Conservation (phyloP, 371 early-diverging fungal species). For the Synchytrium microbalum region DNA sequence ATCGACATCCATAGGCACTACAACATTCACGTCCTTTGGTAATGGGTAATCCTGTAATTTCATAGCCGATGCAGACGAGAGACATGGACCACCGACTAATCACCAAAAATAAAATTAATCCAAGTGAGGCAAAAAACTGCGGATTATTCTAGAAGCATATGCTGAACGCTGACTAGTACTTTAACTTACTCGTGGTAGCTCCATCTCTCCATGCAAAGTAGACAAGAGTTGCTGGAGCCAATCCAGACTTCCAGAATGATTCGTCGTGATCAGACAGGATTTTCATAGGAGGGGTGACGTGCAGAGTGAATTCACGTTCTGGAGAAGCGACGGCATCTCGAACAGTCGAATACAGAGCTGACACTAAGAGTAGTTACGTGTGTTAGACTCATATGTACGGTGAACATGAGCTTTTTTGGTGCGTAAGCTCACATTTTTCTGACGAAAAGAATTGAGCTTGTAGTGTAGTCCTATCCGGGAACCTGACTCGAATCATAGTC, state of each 20-base stretch:
- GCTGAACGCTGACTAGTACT: background rate
- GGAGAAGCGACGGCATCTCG: slow-evolving; percentile 5
- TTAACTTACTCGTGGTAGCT: background rate
- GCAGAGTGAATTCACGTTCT: slow-evolving; percentile 18
- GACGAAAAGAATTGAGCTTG: slow-evolving; percentile 41
- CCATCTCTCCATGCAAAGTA: slow-evolving; percentile 22
- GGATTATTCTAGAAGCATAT: too few relatives aligned
- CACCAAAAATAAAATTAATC: background rate
- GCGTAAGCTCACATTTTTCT: slow-evolving; percentile 21
- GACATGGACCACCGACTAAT: background rate
- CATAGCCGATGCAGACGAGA: background rate
- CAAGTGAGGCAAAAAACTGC: too few relatives aligned
- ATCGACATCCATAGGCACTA: too few relatives aligned
- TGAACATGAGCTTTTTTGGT: slow-evolving; percentile 5
- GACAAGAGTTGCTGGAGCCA: slow-evolving; percentile 45
- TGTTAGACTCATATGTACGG: slow-evolving; percentile 17
- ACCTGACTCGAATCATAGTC: slow-evolving; percentile 47
- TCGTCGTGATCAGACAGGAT: slow-evolving; percentile 11
- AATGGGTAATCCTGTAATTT: background rate
- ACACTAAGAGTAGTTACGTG: too few relatives aligned
- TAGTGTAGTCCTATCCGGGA: slow-evolving; percentile 41
- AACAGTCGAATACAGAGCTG: slow-evolving; percentile 9
- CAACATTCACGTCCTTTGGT: too few relatives aligned
- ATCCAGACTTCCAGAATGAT: slow-evolving; percentile 37
- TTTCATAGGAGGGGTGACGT: slow-evolving; percentile 25